Conservation (phyloP, 2,329 filamentous ascomycete genomes). For the Epicoccum sorghinum region DNA sequence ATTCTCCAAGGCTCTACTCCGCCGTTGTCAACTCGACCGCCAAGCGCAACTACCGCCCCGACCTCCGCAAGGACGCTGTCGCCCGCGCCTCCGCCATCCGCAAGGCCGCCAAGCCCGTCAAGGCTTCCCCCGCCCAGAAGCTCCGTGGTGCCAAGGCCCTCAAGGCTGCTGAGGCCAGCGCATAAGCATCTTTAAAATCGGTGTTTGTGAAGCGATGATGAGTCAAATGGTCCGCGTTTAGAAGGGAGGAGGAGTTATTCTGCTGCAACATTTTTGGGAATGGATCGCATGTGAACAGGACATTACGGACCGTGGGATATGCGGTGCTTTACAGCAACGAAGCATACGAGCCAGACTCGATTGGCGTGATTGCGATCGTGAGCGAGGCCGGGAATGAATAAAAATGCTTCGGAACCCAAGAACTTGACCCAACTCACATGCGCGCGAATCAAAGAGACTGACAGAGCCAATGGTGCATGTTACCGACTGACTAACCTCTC, state of each 20-base stretch:
- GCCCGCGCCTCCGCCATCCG: conserved; percentile 86
- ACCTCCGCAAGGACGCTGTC: conserved; percentile 68
- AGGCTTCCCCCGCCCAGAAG: conserved; percentile 76
- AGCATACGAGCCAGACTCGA: conserved; percentile 18
- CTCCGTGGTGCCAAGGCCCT: conserved; percentile 78
- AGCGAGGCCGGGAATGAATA: conserved; percentile 24
- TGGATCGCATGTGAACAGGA: conserved; percentile 14
- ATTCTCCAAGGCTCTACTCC: conserved; percentile 73
- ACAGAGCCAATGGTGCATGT: too few species aligned
- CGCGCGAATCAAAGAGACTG: too few species aligned
- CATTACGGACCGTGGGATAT: too few species aligned
- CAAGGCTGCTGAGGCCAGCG: conserved; percentile 60
- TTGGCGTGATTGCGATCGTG: conserved; percentile 11
- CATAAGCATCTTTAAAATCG: conserved; percentile 25
- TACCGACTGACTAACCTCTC: too few species aligned
- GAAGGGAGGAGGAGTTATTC: too few species aligned
- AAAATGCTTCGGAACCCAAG: conserved; percentile 19
- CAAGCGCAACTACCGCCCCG: conserved; percentile 78
- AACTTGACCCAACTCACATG: too few species aligned
- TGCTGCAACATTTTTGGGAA: conserved; percentile 9
- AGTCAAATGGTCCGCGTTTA: too few species aligned
- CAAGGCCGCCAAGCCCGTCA: conserved; percentile 77
- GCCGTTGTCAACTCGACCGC: conserved; percentile 80
- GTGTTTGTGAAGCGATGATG: too few species aligned
- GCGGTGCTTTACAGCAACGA: conserved; percentile 8